A percentile compares a stretch with the other conserved stretches of the same genome.
Evolutionary conservation across 1,284 basidiomycete genomes (phyloP).

Genomic region (Phenoliferia sp.): DNA sequence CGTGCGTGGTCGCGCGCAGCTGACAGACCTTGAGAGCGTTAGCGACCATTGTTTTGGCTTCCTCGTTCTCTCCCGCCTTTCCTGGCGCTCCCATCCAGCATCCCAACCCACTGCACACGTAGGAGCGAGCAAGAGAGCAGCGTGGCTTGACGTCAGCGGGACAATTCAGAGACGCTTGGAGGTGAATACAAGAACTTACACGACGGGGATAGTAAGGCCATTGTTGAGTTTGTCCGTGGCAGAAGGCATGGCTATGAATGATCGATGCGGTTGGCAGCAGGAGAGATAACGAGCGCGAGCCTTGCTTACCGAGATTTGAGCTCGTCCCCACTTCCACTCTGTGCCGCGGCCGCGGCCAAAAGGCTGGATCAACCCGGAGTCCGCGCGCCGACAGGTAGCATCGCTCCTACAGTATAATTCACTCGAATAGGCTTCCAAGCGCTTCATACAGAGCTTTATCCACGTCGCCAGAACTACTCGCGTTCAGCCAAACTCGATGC

Average conservation of each 20-base stretch:
- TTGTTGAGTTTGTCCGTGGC: conserved; percentile 2
- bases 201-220: background rate
- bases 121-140: background rate
- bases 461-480: background rate
- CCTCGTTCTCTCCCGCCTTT: background rate
- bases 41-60: conserved; percentile 6
- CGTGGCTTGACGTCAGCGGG: background rate
- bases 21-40: background rate
- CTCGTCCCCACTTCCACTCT: too few relatives aligned
- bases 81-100: conserved; percentile 12
- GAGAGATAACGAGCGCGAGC: background rate
- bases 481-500: background rate
- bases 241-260: background rate
- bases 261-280: background rate
- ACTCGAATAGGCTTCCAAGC: too few relatives aligned
- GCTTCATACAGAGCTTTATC: background rate
- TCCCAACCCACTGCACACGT: background rate
- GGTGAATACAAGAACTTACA: background rate
- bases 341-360: too few relatives aligned
- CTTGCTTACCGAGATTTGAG: background rate
- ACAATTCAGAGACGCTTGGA: background rate
- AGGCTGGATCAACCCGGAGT: too few relatives aligned
- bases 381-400: too few relatives aligned
- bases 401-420: too few relatives aligned
- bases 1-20: background rate